Percentiles rank a stretch among this genome's conserved stretches.
These are phyloP conservation scores for Plantago rigida DNA, from an alignment of 305 asterid genomes.

Conservation along the genomic window DNA sequence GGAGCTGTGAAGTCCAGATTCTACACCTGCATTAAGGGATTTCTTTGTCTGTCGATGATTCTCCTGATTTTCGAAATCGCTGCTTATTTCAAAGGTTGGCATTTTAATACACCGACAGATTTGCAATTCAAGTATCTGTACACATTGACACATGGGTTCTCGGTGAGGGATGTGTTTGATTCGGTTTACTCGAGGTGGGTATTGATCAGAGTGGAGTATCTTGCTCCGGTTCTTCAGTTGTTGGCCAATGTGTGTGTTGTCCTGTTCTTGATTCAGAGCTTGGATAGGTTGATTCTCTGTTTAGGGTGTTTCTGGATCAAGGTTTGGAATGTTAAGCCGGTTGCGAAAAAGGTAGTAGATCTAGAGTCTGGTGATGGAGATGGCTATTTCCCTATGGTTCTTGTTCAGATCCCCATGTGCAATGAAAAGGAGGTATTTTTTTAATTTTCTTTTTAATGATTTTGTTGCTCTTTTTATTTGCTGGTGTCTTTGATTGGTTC, in stretches of 20 bases:
- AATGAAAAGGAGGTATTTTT: constrained; percentile 75
- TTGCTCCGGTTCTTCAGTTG: constrained; percentile 83
- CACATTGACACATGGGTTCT: constrained; percentile 26
- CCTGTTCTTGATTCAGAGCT: constrained; percentile 70
- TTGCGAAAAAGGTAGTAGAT: constrained; percentile 48
- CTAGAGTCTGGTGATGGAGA: constrained; percentile 68
- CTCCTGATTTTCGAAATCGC: constrained; percentile 59
- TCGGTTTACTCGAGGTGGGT: constrained; percentile 66
- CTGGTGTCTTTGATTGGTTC: neutral
- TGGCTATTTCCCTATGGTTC: constrained; percentile 74
- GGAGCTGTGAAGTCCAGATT: constrained; percentile 41
- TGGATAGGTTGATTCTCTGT: constrained; percentile 70
- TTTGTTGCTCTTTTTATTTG: neutral
- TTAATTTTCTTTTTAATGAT: neutral
- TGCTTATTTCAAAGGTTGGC: constrained; percentile 77
- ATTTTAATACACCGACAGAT: constrained; percentile 48
- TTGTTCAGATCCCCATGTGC: constrained; percentile 98
- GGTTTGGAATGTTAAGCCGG: constrained; percentile 56
- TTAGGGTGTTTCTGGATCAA: constrained; percentile 80
- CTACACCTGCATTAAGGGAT: constrained; percentile 54
- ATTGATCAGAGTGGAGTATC: constrained; percentile 62
- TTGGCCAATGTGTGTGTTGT: constrained; percentile 68
- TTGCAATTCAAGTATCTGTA: constrained; percentile 31
- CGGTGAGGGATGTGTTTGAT: constrained; percentile 48
- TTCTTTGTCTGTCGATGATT: constrained; percentile 52